Evolutionary conservation across 1,284 basidiomycete genomes (phyloP), one percentile per base, ranked within the genome.

Genomic region (Ceratobasidium sp.): DNA sequence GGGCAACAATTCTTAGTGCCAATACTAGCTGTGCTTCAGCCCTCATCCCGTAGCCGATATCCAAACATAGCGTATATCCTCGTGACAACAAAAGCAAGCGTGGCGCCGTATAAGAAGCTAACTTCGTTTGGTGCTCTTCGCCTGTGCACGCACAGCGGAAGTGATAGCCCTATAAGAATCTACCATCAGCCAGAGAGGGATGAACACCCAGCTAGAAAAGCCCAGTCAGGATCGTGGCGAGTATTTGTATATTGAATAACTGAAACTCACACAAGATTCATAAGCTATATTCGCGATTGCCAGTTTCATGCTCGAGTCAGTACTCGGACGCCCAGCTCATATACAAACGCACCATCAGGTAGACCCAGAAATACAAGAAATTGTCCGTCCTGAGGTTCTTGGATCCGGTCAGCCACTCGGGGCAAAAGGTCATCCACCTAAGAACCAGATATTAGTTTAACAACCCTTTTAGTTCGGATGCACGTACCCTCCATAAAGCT

Each of bases 391-490:
- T 87, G 76, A 95, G 83, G 80, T 87, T 91, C 0, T 90, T 89
- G 79, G 89, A 92, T 44, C 92, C 93, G 0, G 88, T 91, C 76
- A 95, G 84, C 94, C 94, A 95, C 83, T 95, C 92, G 0, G 93
- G 93, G 81, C 89, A 90, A 84, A 94, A 94, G 2, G 92, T 95
- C 92, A 95, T 94, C 90, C 90, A 94, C 34, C 91, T 92, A 70
- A 37, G 4, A 37, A 40, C 77, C 64, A 78, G 76, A 43, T n/a
- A 49, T 52, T 1, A 52, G 61, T 61, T 25, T 32, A 13, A n/a
- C 34, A 29, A 43, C 44, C 17, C 7, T 4, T n/a, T 74, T 17
- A 17, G 32, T 32, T 44, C 29, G 22, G n/a, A 17, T 54, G 19
- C 7, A 83, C 88, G 56, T 75, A 92, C 90, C 92, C 92, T 81